phyloP scores from a whole-genome alignment of 441 rosid species.

The Geranium incanum region DNA sequence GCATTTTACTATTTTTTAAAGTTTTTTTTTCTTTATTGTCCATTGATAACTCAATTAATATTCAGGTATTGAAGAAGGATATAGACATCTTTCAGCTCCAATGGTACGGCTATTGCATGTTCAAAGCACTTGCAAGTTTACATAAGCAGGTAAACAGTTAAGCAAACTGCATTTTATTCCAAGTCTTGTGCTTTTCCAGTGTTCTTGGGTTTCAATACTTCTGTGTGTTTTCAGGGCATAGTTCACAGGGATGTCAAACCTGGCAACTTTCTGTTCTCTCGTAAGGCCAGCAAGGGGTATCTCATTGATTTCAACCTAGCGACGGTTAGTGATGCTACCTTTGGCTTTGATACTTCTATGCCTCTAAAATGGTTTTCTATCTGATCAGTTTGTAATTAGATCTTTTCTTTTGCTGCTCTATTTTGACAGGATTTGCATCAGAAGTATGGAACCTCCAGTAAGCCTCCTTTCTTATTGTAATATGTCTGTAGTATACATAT shows the following conservation, averaged over 20 bases:
- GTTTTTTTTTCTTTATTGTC: constrained; percentile 12
- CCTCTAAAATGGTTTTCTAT: neutral
- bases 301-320: constrained; percentile 96
- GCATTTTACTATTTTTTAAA: neutral
- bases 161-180: constrained; percentile 7
- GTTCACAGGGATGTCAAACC: constrained; percentile 98
- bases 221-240: constrained; percentile 46
- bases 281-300: constrained; percentile 64
- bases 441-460: constrained; percentile 55
- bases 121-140: constrained; percentile 78
- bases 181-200: constrained; percentile 14
- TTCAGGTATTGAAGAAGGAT: constrained; percentile 62
- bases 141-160: constrained; percentile 59
- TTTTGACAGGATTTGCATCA: constrained; percentile 71
- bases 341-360: neutral
- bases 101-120: constrained; percentile 82
- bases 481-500: neutral
- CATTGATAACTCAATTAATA: constrained; percentile 21
- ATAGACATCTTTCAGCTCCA: constrained; percentile 61
- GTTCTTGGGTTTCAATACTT: constrained; percentile 7
- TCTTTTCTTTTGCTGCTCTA: constrained; percentile 16
- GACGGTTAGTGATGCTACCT: constrained; percentile 49
- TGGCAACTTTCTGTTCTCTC: constrained; percentile 87
- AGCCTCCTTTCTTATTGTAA: constrained; percentile 21
- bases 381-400: neutral